Evolutionary conservation across 345 rosid species (phyloP).

Genomic region (Limnanthes douglasii): DNA sequence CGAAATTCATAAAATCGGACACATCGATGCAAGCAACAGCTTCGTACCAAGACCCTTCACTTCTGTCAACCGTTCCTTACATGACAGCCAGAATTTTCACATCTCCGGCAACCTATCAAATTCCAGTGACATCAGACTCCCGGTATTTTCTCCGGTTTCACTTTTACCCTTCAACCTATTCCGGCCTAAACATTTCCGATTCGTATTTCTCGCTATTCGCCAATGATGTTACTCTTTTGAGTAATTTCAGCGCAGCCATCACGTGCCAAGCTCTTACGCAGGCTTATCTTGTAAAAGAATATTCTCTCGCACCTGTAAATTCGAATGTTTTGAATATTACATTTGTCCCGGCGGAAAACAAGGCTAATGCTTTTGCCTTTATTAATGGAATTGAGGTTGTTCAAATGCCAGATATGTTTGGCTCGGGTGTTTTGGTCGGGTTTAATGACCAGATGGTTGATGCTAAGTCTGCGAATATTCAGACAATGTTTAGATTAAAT

Average conservation of each 20-base stretch:
- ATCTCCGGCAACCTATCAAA: slow-evolving; percentile 31
- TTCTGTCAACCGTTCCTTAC: slow-evolving; percentile 43
- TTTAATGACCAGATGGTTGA: slow-evolving; percentile 22
- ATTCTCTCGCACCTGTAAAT: slow-evolving; percentile 30
- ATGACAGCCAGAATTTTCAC: slow-evolving; percentile 63
- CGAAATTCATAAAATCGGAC: slow-evolving; percentile 22
- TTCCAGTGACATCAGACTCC: slow-evolving; percentile 23
- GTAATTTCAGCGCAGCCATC: slow-evolving; percentile 57
- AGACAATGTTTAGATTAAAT: slow-evolving; percentile 58
- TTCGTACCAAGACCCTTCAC: slow-evolving; percentile 51
- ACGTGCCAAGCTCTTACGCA: slow-evolving; percentile 61
- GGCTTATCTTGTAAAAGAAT: slow-evolving; percentile 53
- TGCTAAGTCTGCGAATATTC: slow-evolving; percentile 17
- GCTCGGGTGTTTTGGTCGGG: slow-evolving; percentile 32
- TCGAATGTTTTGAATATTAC: slow-evolving; percentile 23
- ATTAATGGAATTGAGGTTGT: slow-evolving; percentile 65
- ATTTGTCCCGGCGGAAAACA: slow-evolving; percentile 35
- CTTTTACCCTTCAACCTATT: slow-evolving; percentile 54
- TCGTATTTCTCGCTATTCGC: slow-evolving; percentile 51
- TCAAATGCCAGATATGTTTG: slow-evolving; percentile 41
- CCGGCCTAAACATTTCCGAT: slow-evolving; percentile 20
- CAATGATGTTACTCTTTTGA: slow-evolving; percentile 31
- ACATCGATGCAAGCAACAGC: slow-evolving; percentile 26
- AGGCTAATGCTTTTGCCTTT: slow-evolving; percentile 35
- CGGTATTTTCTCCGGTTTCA: slow-evolving; percentile 38